Evolutionary conservation across 345 rosid genomes (phyloP).

Genomic region (Eucalyptus sp.): DNA sequence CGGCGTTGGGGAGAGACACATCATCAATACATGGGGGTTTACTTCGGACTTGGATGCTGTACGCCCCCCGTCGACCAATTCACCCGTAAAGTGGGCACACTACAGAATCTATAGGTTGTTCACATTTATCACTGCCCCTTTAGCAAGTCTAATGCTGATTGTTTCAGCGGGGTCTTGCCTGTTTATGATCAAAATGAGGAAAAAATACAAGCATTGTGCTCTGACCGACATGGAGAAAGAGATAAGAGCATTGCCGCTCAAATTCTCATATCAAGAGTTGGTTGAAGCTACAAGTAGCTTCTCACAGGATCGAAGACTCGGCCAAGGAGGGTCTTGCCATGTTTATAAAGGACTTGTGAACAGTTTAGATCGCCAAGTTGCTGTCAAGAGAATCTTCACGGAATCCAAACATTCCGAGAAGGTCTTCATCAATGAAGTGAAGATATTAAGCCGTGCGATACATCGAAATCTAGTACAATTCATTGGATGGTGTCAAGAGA

Average conservation of each 20-base stretch:
- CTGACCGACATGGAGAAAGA: neutral
- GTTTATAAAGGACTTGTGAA: neutral
- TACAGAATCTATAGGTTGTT: neutral
- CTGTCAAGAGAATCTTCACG: neutral
- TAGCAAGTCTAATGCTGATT: neutral
- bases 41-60: neutral
- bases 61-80: neutral
- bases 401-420: neutral
- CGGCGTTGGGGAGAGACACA: neutral
- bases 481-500: neutral
- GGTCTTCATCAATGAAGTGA: neutral
- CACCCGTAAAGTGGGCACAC: neutral
- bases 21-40: neutral
- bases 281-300: neutral
- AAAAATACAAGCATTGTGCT: neutral
- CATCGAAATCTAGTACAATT: neutral
- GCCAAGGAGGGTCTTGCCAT: neutral
- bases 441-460: neutral
- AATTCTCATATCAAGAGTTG: neutral
- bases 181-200: neutral
- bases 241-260: neutral
- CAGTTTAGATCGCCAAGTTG: neutral
- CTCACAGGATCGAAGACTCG: neutral
- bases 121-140: neutral
- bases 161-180: neutral